Evolutionary conservation across 2,329 filamentous ascomycete genomes (phyloP).

Genomic region (Claviceps africana): DNA sequence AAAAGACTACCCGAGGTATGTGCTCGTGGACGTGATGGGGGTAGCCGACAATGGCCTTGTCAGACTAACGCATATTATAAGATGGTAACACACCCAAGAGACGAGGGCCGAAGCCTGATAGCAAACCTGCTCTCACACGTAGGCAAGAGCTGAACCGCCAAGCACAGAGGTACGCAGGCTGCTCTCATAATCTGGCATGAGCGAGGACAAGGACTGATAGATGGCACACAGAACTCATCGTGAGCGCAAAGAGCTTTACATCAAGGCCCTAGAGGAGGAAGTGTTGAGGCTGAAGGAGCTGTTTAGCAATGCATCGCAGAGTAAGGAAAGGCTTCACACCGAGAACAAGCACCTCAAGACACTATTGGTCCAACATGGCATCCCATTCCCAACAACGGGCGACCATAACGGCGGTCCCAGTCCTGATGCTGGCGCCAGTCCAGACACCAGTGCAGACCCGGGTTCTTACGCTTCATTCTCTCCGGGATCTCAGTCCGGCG

Average conservation of each 20-base stretch:
- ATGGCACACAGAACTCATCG: slow-evolving; percentile 62
- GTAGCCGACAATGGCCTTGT: neutral
- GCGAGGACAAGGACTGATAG: neutral
- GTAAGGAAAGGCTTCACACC: slow-evolving; percentile 60
- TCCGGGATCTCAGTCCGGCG: slow-evolving; percentile 28
- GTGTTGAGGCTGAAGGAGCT: slow-evolving; percentile 77
- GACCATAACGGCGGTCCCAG: slow-evolving; percentile 28
- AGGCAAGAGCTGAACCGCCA: slow-evolving; percentile 91
- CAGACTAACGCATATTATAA: slow-evolving; percentile 16
- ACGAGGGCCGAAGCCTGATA: slow-evolving; percentile 89
- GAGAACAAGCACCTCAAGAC: slow-evolving; percentile 66
- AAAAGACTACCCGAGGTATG: slow-evolving; percentile 62
- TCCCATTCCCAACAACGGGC: slow-evolving; percentile 20
- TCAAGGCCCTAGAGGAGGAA: slow-evolving; percentile 85
- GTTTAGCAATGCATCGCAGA: slow-evolving; percentile 58
- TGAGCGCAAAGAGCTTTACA: slow-evolving; percentile 91
- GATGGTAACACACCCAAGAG: slow-evolving; percentile 81
- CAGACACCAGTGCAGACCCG: slow-evolving; percentile 43
- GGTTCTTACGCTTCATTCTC: slow-evolving; percentile 31
- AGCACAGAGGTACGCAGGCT: slow-evolving; percentile 62
- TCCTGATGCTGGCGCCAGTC: slow-evolving; percentile 39
- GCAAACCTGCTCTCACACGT: slow-evolving; percentile 82
- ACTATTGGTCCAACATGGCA: slow-evolving; percentile 39
- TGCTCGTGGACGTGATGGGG: neutral
- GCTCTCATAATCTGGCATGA: neutral